Conservation (phyloP, 2,329 filamentous ascomycete species). For the Cercospora berteroae region DNA sequence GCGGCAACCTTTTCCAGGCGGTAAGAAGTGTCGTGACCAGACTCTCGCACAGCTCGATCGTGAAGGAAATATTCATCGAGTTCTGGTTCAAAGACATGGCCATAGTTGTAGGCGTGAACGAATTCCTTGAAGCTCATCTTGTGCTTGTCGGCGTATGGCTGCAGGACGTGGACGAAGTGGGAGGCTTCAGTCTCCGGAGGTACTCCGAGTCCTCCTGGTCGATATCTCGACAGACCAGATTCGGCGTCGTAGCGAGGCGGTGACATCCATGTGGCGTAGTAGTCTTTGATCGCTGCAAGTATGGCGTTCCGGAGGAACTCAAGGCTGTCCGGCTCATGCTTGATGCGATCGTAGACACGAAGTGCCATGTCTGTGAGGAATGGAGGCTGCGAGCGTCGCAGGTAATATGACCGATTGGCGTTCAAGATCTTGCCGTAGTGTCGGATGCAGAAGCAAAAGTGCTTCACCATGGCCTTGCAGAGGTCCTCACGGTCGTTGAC, state of each 20-base stretch:
- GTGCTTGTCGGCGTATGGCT: slow-evolving; percentile 80
- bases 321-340: slow-evolving; percentile 72
- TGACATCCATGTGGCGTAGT: slow-evolving; percentile 80
- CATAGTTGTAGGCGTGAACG: slow-evolving; percentile 81
- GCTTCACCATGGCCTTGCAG: slow-evolving; percentile 89
- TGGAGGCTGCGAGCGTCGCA: slow-evolving; percentile 88
- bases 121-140: slow-evolving; percentile 80
- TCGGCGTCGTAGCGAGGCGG: slow-evolving; percentile 70
- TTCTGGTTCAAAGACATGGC: slow-evolving; percentile 74
- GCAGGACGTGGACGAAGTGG: slow-evolving; percentile 80
- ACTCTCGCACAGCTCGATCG: slow-evolving; percentile 92
- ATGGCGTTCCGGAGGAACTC: slow-evolving; percentile 80
- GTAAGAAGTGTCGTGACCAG: slow-evolving; percentile 94
- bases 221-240: slow-evolving; percentile 80
- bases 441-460: slow-evolving; percentile 97
- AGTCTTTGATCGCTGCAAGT: slow-evolving; percentile 94
- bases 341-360: slow-evolving; percentile 89
- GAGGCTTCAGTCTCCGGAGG: slow-evolving; percentile 87
- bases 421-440: slow-evolving; percentile 99
- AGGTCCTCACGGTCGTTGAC: slow-evolving; percentile 81
- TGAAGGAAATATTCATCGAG: slow-evolving; percentile 95
- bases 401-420: slow-evolving; percentile 93
- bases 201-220: slow-evolving; percentile 78
- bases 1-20: slow-evolving; percentile 85
- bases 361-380: slow-evolving; percentile 97